Conservation (phyloP, 2,329 filamentous ascomycete genomes). For the Xylaria sp. region DNA sequence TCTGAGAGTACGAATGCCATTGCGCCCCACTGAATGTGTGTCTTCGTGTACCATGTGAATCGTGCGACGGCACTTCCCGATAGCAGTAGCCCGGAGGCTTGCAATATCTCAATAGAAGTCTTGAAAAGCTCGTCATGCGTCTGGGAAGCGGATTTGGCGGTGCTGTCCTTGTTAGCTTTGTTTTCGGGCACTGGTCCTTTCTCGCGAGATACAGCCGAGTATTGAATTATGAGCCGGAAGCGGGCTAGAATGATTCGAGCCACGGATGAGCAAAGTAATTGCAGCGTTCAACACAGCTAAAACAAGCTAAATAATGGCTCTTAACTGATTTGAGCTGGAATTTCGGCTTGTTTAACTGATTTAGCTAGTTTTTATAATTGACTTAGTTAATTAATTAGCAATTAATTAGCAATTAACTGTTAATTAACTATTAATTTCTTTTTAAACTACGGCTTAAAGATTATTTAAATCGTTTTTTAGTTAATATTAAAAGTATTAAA, state of each 20-base stretch:
- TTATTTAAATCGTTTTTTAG: too few species aligned
- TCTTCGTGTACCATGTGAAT: conserved; percentile 17
- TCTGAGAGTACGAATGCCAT: conserved; percentile 35
- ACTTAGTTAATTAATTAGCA: too few species aligned
- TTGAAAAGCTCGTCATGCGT: conserved; percentile 8
- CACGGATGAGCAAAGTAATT: conserved; percentile 16
- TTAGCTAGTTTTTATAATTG: too few species aligned
- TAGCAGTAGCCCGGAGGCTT: conserved; percentile 5
- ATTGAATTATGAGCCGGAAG: conserved; percentile 15
- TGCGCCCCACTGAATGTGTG: conserved; percentile 33
- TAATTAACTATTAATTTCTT: too few species aligned
- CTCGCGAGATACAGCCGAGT: conserved; percentile 5
- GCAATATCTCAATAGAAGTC: conserved; percentile 11
- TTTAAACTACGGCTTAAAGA: too few species aligned
- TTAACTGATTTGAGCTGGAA: too few species aligned
- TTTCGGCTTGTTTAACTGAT: too few species aligned
- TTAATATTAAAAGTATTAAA: too few species aligned
- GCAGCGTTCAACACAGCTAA: too few species aligned
- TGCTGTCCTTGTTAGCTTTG: neutral
- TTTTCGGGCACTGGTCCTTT: neutral
- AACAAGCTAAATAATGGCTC: too few species aligned
- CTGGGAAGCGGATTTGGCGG: neutral
- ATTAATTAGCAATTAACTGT: too few species aligned
- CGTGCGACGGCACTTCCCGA: neutral
- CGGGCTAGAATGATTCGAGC: conserved; percentile 14